Percentiles rank a stretch among this genome's conserved stretches.
Evolutionary conservation across 345 rosid genomes (phyloP).

Genomic region (Reutealis trisperma): DNA sequence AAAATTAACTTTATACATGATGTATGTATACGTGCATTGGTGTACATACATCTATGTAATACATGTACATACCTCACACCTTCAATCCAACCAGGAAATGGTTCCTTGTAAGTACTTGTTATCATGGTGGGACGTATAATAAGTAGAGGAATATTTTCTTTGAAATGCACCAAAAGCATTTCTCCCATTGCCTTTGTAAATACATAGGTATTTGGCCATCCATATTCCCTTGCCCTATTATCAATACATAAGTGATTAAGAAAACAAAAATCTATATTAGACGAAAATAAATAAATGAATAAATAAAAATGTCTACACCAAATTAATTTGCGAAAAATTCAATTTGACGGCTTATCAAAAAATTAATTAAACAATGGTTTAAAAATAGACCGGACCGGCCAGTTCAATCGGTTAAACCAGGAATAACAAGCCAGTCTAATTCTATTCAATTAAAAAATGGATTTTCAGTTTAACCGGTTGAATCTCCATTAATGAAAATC

Average conservation of each 20-base stretch:
- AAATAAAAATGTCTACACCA: too few species aligned
- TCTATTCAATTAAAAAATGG: too few species aligned
- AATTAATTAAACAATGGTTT: too few species aligned
- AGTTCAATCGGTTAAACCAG: too few species aligned
- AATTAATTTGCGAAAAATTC: too few species aligned
- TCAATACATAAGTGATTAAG: neutral
- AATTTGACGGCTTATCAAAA: too few species aligned
- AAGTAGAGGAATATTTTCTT: slow-evolving; percentile 7
- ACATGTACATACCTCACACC: slow-evolving; percentile 17
- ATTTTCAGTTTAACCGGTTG: too few species aligned
- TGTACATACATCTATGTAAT: neutral
- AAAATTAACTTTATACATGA: too few species aligned
- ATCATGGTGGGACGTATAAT: slow-evolving; percentile 26
- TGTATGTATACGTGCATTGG: neutral
- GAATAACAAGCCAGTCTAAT: too few species aligned
- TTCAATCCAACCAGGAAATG: slow-evolving; percentile 33
- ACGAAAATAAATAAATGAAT: too few species aligned
- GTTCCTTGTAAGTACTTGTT: slow-evolving; percentile 17
- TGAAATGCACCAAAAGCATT: slow-evolving; percentile 15
- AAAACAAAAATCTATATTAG: neutral
- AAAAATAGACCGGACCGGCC: too few species aligned
- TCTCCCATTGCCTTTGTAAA: slow-evolving; percentile 34
- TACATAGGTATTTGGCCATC: slow-evolving; percentile 31
- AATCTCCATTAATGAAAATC: too few species aligned
- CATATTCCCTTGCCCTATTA: slow-evolving; percentile 23